Conservation (phyloP, 2,329 filamentous ascomycete genomes). For the Sclerotinia glacialis region DNA sequence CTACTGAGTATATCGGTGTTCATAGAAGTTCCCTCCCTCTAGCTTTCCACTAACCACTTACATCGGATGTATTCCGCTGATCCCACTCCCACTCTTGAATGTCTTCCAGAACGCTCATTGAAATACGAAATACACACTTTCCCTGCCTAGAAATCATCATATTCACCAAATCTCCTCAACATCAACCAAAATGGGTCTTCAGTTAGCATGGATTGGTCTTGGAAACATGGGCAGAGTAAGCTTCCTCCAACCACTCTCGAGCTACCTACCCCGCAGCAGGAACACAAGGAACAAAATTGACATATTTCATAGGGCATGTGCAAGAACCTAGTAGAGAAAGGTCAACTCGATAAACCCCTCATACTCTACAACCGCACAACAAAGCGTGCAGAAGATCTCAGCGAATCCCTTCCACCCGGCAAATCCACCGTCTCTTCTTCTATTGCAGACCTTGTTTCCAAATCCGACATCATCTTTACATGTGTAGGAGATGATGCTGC, state of each 20-base stretch:
- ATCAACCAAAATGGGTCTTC: constrained; percentile 50
- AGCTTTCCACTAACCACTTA: too few species aligned
- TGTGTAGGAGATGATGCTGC: constrained; percentile 78
- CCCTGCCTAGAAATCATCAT: not conserved
- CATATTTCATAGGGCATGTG: constrained; percentile 59
- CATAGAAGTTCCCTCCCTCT: too few species aligned
- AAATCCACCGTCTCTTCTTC: constrained; percentile 63
- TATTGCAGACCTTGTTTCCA: constrained; percentile 62
- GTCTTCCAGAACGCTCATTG: not conserved
- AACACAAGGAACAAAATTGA: constrained; percentile 10
- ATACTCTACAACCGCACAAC: constrained; percentile 78
- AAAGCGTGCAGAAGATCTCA: constrained; percentile 62
- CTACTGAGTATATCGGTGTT: too few species aligned
- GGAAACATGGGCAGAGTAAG: constrained; percentile 83
- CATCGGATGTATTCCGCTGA: too few species aligned
- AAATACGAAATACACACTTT: not conserved
- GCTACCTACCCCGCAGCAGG: constrained; percentile 3
- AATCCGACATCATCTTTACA: constrained; percentile 76
- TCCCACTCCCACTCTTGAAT: not conserved
- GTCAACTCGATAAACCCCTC: constrained; percentile 65
- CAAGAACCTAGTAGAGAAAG: constrained; percentile 80
- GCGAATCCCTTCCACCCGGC: constrained; percentile 55
- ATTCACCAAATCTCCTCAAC: not conserved
- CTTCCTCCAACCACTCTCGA: constrained; percentile 22
- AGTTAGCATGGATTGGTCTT: constrained; percentile 75